These are phyloP conservation scores for Aspergillus felis DNA, from an alignment of 2,329 filamentous ascomycete species.

Conservation along the genomic window DNA sequence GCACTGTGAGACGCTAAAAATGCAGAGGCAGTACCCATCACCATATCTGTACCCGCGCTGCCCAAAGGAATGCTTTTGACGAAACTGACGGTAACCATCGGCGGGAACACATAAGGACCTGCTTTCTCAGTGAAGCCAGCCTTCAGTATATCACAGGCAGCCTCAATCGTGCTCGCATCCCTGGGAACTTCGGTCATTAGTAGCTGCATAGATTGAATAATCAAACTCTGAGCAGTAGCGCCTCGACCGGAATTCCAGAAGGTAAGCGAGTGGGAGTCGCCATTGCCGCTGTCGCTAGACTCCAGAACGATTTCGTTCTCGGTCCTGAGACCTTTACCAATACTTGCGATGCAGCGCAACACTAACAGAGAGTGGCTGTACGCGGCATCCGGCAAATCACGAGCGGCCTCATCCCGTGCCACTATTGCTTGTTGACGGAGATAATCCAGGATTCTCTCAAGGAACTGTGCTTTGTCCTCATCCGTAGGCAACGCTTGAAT, in stretches of 20 bases:
- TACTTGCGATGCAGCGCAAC: slow-evolving; percentile 39
- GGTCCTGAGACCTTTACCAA: slow-evolving; percentile 38
- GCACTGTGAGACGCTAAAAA: slow-evolving; percentile 42
- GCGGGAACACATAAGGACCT: slow-evolving; percentile 42
- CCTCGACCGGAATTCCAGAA: slow-evolving; percentile 38
- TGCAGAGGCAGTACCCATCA: slow-evolving; percentile 45
- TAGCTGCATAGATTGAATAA: slow-evolving; percentile 39
- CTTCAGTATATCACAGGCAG: slow-evolving; percentile 44
- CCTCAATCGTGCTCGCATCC: slow-evolving; percentile 42
- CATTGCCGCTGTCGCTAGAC: slow-evolving; percentile 22
- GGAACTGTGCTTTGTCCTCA: slow-evolving; percentile 35
- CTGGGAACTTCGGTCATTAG: slow-evolving; percentile 38
- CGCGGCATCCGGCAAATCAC: slow-evolving; percentile 31
- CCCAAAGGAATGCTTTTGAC: slow-evolving; percentile 39
- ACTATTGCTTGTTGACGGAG: slow-evolving; percentile 33
- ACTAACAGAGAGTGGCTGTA: slow-evolving; percentile 32
- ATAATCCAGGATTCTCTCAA: slow-evolving; percentile 37
- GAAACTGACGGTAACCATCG: slow-evolving; percentile 39
- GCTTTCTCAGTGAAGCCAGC: slow-evolving; percentile 44
- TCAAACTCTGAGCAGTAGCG: slow-evolving; percentile 28
- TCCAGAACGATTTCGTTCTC: slow-evolving; percentile 36
- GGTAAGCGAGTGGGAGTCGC: slow-evolving; percentile 26
- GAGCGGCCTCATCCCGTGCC: slow-evolving; percentile 28
- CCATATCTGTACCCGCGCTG: slow-evolving; percentile 38
- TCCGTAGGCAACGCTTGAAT: slow-evolving; percentile 40